These are phyloP conservation scores for Cadophora sp. DNA, from an alignment of 2,329 filamentous ascomycete species.

Conservation along the genomic window DNA sequence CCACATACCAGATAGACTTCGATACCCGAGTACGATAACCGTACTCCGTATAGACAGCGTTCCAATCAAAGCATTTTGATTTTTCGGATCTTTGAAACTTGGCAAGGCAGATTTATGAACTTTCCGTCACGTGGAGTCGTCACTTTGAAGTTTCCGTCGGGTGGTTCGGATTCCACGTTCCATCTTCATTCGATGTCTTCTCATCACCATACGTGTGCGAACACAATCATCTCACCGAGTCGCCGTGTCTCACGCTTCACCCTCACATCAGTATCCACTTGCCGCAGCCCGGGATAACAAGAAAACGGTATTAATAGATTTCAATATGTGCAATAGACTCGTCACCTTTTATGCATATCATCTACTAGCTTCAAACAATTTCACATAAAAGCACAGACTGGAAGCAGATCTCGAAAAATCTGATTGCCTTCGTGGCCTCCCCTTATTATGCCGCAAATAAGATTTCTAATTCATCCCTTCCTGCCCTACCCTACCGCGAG, in stretches of 20 bases:
- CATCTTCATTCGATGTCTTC: conserved; percentile 7
- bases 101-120: neutral
- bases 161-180: neutral
- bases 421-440: conserved; percentile 13
- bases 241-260: conserved; percentile 2
- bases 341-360: conserved; percentile 27
- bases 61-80: neutral
- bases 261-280: conserved; percentile 3
- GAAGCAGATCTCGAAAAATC: conserved; percentile 1
- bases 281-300: neutral
- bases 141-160: neutral
- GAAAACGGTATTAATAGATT: conserved; percentile 25
- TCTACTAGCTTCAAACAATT: conserved; percentile 25
- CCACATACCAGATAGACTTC: neutral
- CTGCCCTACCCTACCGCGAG: neutral
- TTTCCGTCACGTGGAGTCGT: conserved; percentile 1
- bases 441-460: neutral
- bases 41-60: neutral
- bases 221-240: conserved; percentile 8
- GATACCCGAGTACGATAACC: neutral
- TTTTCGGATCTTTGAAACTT: neutral
- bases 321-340: conserved; percentile 25
- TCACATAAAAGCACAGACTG: conserved; percentile 26
- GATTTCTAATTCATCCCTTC: neutral
- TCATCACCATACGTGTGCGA: neutral